Percentiles rank a stretch among this genome's conserved stretches.
phyloP scores from a whole-genome alignment of 495 filamentous ascomycete species.

The Hypomontagnella submonticulosa region DNA sequence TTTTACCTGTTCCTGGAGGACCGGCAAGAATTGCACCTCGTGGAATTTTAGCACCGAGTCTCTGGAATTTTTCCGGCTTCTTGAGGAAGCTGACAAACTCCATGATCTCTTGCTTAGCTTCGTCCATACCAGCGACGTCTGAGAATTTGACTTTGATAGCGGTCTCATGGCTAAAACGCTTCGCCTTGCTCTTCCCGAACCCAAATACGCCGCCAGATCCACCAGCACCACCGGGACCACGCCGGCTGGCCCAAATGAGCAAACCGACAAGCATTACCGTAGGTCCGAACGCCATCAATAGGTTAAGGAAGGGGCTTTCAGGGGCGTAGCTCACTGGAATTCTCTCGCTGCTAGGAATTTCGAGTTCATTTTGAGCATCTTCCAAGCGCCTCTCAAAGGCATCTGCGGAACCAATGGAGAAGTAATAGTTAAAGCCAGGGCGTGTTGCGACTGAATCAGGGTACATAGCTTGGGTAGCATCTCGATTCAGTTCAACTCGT shows the following conservation, averaged over 20 bases:
- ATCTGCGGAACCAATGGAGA: conserved; percentile 94
- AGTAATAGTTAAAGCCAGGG: conserved; percentile 84
- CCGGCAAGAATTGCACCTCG: conserved; percentile 96
- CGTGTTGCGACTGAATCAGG: conserved; percentile 81
- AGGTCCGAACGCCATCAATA: conserved; percentile 83
- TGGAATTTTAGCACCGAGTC: conserved; percentile 95
- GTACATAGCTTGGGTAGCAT: conserved; percentile 79
- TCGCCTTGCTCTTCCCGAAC: conserved; percentile 93
- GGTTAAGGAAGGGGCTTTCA: conserved; percentile 72
- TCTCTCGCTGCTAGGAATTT: conserved; percentile 82
- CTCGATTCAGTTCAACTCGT: conserved; percentile 83
- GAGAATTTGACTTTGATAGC: conserved; percentile 96
- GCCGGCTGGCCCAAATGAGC: conserved; percentile 78
- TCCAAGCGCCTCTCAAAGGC: conserved; percentile 90
- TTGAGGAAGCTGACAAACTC: conserved; percentile 98
- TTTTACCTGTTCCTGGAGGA: conserved; percentile 98
- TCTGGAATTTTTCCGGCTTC: conserved; percentile 88
- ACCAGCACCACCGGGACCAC: conserved; percentile 65
- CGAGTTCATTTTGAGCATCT: conserved; percentile 84
- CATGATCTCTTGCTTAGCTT: conserved; percentile 98
- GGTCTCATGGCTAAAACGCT: conserved; percentile 95
- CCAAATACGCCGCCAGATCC: conserved; percentile 88
- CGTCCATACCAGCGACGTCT: conserved; percentile 98
- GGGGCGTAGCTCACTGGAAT: conserved; percentile 91
- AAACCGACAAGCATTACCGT: conserved; percentile 85